Percentiles rank a stretch among this genome's conserved stretches.
Evolutionary conservation across 345 rosid species (phyloP).

Genomic region (Raphanus raphanistrum): DNA sequence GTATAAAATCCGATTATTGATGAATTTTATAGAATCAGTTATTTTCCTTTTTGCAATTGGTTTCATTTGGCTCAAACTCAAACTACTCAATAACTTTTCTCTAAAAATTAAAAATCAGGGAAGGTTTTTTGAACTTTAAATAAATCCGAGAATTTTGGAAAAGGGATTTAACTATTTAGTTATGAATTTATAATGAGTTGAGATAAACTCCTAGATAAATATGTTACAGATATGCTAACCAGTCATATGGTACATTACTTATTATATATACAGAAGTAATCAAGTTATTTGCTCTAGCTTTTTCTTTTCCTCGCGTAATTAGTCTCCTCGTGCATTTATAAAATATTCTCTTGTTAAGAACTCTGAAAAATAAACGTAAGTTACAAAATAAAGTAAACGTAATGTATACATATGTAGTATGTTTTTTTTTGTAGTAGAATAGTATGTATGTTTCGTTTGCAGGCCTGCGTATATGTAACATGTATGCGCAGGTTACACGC

Average conservation of each 20-base stretch:
- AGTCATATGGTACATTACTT: background rate
- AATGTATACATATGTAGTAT: conserved; percentile 3
- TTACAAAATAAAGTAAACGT: background rate
- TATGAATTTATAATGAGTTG: background rate
- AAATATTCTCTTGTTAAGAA: background rate
- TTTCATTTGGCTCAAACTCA: background rate
- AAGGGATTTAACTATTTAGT: background rate
- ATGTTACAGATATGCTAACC: background rate
- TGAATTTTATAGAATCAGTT: background rate
- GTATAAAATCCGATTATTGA: background rate
- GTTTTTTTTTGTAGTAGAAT: too few relatives aligned
- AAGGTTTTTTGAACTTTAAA: too few relatives aligned
- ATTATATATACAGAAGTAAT: too few relatives aligned
- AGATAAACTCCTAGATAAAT: background rate
- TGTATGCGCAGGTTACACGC: conserved; percentile 19
- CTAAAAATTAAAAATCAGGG: background rate
- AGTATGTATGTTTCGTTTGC: background rate
- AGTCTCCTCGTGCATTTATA: background rate
- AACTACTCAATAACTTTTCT: background rate
- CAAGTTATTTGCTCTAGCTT: background rate
- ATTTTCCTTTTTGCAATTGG: background rate
- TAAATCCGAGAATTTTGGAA: background rate
- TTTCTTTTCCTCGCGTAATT: background rate
- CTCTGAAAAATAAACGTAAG: background rate
- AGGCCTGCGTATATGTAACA: background rate